Conservation (phyloP, 768 basidiomycete genomes). For the Pholiota conissans region DNA sequence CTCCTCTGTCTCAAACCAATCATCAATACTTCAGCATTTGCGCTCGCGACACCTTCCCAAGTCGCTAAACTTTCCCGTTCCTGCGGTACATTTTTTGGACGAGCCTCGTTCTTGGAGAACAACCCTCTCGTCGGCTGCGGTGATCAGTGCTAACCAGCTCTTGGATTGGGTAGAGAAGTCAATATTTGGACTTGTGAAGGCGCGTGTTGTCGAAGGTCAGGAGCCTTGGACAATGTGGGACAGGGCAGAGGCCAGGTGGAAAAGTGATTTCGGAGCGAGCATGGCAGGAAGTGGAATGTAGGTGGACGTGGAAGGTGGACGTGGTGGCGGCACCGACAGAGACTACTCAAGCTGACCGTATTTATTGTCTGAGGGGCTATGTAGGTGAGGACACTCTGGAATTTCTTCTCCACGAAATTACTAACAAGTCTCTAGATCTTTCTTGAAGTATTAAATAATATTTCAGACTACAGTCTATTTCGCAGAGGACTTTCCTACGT, state of each 20-base stretch:
- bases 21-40: constrained; percentile 11
- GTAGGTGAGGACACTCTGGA: too few relatives aligned
- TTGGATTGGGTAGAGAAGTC: constrained; percentile 37
- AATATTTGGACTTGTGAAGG: constrained; percentile 37
- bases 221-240: constrained; percentile 61
- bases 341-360: too few relatives aligned
- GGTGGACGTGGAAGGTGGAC: too few relatives aligned
- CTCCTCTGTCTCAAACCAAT: background rate
- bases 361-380: too few relatives aligned
- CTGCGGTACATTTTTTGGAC: constrained; percentile 22
- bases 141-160: constrained; percentile 7
- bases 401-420: too few relatives aligned
- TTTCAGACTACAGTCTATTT: too few relatives aligned
- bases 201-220: constrained; percentile 47
- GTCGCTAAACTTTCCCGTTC: constrained; percentile 10
- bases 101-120: constrained; percentile 3
- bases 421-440: too few relatives aligned
- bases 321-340: too few relatives aligned
- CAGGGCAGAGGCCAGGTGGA: constrained; percentile 22
- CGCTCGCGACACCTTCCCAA: constrained; percentile 10
- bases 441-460: too few relatives aligned
- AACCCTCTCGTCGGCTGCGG: background rate
- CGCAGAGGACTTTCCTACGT: too few relatives aligned
- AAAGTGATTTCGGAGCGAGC: background rate
- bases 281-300: background rate